These are phyloP conservation scores for Sugiyamaella lignohabitans DNA, from an alignment of 805 yeast genomes.

Conservation along the genomic window DNA sequence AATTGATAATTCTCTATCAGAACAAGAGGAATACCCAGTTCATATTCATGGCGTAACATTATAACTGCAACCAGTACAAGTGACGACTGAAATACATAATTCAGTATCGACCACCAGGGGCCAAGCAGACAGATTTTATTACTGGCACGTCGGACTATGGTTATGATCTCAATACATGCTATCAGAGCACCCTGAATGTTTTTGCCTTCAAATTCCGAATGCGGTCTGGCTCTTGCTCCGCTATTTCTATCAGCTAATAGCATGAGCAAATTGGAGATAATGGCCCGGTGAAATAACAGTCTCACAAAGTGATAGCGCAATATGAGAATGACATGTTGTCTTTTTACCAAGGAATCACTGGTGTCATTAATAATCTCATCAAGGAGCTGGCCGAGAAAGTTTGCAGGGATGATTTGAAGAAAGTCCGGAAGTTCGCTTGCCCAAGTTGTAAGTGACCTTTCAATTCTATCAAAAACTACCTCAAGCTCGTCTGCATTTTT, in stretches of 20 bases:
- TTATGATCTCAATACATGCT: not conserved
- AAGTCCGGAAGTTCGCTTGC: not conserved
- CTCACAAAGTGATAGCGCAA: not conserved
- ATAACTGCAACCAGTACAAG: not conserved
- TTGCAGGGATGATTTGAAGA: not conserved
- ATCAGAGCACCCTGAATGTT: not conserved
- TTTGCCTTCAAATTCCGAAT: not conserved
- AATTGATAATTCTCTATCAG: too few relatives aligned
- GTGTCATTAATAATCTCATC: not conserved
- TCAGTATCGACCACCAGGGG: not conserved
- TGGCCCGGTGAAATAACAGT: not conserved
- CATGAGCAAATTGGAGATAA: not conserved
- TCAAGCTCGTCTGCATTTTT: not conserved
- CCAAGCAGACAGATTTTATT: not conserved
- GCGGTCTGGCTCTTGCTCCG: not conserved
- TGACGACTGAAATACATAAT: not conserved
- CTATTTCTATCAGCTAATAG: not conserved
- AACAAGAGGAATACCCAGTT: not conserved
- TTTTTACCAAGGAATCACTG: not conserved
- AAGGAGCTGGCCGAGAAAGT: too few relatives aligned
- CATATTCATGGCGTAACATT: not conserved
- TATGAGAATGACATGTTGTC: not conserved
- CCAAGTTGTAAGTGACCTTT: not conserved
- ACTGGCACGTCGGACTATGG: not conserved
- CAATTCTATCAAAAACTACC: not conserved